These are phyloP conservation scores for Tricholoma hemisulphureum DNA, from an alignment of 768 basidiomycete genomes.

Conservation along the genomic window DNA sequence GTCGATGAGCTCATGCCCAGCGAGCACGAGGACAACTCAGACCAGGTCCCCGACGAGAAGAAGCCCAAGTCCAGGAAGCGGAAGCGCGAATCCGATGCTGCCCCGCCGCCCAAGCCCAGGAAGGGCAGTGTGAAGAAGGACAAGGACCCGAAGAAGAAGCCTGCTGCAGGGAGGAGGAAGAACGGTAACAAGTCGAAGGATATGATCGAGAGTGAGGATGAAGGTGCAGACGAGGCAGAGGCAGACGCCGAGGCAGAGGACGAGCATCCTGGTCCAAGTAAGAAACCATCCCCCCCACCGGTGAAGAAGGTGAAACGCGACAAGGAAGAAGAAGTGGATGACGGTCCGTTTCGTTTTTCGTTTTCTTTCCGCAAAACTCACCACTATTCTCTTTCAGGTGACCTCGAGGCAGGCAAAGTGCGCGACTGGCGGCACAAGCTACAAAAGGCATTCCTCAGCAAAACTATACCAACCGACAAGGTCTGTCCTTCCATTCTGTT, in stretches of 20 bases:
- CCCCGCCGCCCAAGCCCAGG: slow-evolving; percentile 19
- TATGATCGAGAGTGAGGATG: slow-evolving; percentile 68
- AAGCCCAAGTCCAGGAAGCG: slow-evolving; percentile 40
- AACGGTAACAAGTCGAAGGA: slow-evolving; percentile 55
- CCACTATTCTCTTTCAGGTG: slow-evolving; percentile 22
- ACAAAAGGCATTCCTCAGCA: slow-evolving; percentile 63
- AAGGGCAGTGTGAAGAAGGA: slow-evolving; percentile 45
- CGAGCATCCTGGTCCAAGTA: slow-evolving; percentile 44
- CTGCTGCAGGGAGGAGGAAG: slow-evolving; percentile 38
- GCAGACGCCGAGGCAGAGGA: slow-evolving; percentile 43
- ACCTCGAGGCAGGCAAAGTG: slow-evolving; percentile 67
- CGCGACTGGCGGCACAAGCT: slow-evolving; percentile 81
- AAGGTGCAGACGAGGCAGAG: slow-evolving; percentile 57
- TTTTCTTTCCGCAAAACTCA: background rate
- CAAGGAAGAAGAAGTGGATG: slow-evolving; percentile 63
- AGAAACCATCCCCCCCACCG: slow-evolving; percentile 58
- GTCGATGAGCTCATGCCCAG: slow-evolving; percentile 36
- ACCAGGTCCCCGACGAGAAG: slow-evolving; percentile 50
- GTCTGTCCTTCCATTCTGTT: slow-evolving; percentile 3
- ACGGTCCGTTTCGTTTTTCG: slow-evolving; percentile 43
- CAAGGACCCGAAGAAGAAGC: slow-evolving; percentile 38
- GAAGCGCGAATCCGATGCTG: slow-evolving; percentile 61
- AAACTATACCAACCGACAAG: slow-evolving; percentile 14
- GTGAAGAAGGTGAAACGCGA: slow-evolving; percentile 61
- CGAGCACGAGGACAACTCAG: slow-evolving; percentile 62